A percentile compares a stretch with the other conserved stretches of the same genome.
phyloP scores from a whole-genome alignment of 495 filamentous ascomycete genomes.

The Lasiosphaeria hispida region DNA sequence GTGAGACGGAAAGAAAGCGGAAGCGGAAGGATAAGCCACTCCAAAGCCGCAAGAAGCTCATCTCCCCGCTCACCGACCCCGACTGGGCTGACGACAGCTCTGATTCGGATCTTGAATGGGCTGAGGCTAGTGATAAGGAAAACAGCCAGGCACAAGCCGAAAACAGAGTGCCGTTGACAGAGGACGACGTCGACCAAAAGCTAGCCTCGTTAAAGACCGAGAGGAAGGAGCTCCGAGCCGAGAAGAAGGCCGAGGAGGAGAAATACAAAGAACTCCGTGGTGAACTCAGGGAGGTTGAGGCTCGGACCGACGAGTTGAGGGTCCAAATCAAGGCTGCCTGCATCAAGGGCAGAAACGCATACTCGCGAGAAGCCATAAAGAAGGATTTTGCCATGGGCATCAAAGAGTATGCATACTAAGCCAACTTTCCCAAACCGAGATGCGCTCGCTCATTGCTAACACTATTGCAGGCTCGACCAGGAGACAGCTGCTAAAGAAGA shows the following conservation, averaged over 20 bases:
- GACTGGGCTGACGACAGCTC: constrained; percentile 18
- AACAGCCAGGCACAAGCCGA: constrained; percentile 15
- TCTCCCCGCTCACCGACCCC: constrained; percentile 16
- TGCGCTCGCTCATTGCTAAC: background rate
- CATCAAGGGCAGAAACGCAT: constrained; percentile 58
- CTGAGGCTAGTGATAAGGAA: constrained; percentile 31
- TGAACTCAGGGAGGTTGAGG: constrained; percentile 25
- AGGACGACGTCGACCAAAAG: constrained; percentile 24
- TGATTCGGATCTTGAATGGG: constrained; percentile 8
- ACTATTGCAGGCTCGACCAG: constrained; percentile 28
- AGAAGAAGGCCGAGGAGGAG: constrained; percentile 9
- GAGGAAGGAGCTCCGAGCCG: constrained; percentile 27
- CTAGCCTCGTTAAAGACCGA: constrained; percentile 25
- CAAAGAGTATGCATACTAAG: constrained; percentile 37
- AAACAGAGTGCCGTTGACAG: constrained; percentile 15
- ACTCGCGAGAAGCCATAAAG: constrained; percentile 56
- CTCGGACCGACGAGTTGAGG: constrained; percentile 16
- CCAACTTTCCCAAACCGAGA: background rate
- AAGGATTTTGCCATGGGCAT: constrained; percentile 60
- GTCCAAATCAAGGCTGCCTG: constrained; percentile 45
- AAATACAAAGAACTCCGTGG: constrained; percentile 12
- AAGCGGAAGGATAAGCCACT: constrained; percentile 22
- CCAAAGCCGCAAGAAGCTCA: constrained; percentile 23
- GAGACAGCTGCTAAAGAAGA: constrained; percentile 32
- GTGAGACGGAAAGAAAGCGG: constrained; percentile 24